A percentile compares a stretch with the other conserved stretches of the same genome.
phyloP scores from a whole-genome alignment of 495 filamentous ascomycete species.

The Aspergillus funiculosus region DNA sequence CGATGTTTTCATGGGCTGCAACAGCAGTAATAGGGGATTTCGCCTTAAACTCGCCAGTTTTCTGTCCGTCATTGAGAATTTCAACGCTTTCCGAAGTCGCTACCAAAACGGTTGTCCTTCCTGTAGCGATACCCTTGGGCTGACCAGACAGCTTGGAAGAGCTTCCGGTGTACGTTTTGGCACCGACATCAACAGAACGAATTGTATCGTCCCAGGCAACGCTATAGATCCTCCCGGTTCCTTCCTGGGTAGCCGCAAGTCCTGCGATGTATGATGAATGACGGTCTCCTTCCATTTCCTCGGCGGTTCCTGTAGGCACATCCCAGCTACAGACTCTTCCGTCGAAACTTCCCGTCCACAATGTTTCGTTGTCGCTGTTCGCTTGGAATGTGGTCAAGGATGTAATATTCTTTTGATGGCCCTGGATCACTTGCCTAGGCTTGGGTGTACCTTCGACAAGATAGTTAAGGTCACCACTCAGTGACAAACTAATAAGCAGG shows the following conservation, averaged over 20 bases:
- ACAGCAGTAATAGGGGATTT: slow-evolving; percentile 64
- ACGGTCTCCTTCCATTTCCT: slow-evolving; percentile 64
- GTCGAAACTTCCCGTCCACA: slow-evolving; percentile 89
- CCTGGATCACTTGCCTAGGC: slow-evolving; percentile 68
- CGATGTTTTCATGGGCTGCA: slow-evolving; percentile 54
- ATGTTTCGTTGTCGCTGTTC: slow-evolving; percentile 41
- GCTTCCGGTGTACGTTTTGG: slow-evolving; percentile 53
- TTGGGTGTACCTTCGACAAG: slow-evolving; percentile 61
- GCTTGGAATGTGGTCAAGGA: slow-evolving; percentile 54
- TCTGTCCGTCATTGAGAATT: slow-evolving; percentile 54
- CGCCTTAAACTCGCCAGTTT: slow-evolving; percentile 54
- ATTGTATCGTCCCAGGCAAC: slow-evolving; percentile 95
- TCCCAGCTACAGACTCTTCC: slow-evolving; percentile 83
- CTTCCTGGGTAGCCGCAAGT: slow-evolving; percentile 53
- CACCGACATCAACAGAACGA: slow-evolving; percentile 61
- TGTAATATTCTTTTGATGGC: slow-evolving; percentile 92
- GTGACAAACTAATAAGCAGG: slow-evolving; percentile 79
- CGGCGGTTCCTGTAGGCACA: slow-evolving; percentile 56
- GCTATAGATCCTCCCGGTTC: slow-evolving; percentile 63
- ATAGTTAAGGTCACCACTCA: slow-evolving; percentile 89
- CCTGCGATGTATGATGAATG: slow-evolving; percentile 81
- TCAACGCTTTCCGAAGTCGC: slow-evolving; percentile 60
- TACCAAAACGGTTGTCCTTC: slow-evolving; percentile 51
- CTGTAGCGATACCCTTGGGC: slow-evolving; percentile 52
- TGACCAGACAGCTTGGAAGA: slow-evolving; percentile 51